Conservation (phyloP, 306 rosid genomes). For the Carpinus fangiana region DNA sequence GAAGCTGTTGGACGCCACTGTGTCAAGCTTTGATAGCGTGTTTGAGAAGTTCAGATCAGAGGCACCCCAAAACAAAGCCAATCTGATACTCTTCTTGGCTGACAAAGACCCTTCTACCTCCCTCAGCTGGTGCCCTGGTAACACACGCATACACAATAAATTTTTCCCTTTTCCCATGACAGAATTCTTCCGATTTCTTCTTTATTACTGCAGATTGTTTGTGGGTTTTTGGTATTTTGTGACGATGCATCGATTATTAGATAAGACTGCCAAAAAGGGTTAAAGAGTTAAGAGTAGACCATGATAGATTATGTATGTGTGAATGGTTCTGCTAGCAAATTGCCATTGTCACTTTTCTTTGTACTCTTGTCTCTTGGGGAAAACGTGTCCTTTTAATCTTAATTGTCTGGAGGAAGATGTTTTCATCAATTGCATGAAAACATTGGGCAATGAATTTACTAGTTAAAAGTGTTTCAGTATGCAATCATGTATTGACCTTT, state of each 20-base stretch:
- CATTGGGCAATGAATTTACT: too few relatives aligned
- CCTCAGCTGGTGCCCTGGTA: conserved; percentile 78
- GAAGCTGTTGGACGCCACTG: conserved; percentile 61
- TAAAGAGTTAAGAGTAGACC: too few relatives aligned
- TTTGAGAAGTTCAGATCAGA: conserved; percentile 75
- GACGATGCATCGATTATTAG: too few relatives aligned
- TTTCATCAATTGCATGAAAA: too few relatives aligned
- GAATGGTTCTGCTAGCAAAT: too few relatives aligned
- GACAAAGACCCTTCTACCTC: conserved; percentile 81
- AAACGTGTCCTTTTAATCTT: too few relatives aligned
- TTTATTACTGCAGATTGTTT: neutral
- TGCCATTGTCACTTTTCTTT: too few relatives aligned
- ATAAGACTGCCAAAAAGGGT: too few relatives aligned
- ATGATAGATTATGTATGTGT: neutral
- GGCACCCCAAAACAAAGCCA: conserved; percentile 50
- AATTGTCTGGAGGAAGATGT: too few relatives aligned
- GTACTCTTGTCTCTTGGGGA: too few relatives aligned
- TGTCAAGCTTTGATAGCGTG: conserved; percentile 50
- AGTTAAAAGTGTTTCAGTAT: too few relatives aligned
- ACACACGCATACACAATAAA: too few relatives aligned
- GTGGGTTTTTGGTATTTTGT: neutral
- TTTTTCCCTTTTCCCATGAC: neutral
- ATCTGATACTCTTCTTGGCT: conserved; percentile 78
- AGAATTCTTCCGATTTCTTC: conserved; percentile 2
- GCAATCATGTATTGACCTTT: neutral